Percentiles rank a stretch among this genome's conserved stretches.
These are phyloP conservation scores for Penicillium pulvis DNA, from an alignment of 495 filamentous ascomycete genomes.

Conservation along the genomic window DNA sequence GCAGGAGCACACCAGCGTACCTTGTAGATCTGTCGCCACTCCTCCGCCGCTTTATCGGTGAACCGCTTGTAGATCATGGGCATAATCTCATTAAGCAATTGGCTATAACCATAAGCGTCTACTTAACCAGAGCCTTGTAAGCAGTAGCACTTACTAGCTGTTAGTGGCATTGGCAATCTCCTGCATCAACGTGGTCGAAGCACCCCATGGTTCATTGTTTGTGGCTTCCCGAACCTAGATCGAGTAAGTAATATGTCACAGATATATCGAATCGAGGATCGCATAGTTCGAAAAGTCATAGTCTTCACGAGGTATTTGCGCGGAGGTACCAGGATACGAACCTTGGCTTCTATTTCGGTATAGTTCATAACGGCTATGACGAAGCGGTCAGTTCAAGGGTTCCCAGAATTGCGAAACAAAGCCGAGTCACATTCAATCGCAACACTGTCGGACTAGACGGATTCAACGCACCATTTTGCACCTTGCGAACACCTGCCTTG, in stretches of 20 bases:
- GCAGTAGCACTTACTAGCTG: slow-evolving; percentile 76
- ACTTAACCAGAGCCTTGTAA: not conserved
- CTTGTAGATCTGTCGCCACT: slow-evolving; percentile 99
- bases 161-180: slow-evolving; percentile 98
- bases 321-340: slow-evolving; percentile 40
- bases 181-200: slow-evolving; percentile 87
- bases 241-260: slow-evolving; percentile 23
- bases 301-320: slow-evolving; percentile 7
- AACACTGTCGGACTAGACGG: not conserved
- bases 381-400: slow-evolving; percentile 21
- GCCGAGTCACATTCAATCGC: slow-evolving; percentile 15
- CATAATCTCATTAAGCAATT: slow-evolving; percentile 99
- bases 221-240: slow-evolving; percentile 88
- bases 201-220: slow-evolving; percentile 97
- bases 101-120: slow-evolving; percentile 53
- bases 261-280: not conserved
- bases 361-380: slow-evolving; percentile 94
- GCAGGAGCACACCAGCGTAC: slow-evolving; percentile 31
- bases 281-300: not conserved
- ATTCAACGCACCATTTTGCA: slow-evolving; percentile 84
- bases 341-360: slow-evolving; percentile 99
- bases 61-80: slow-evolving; percentile 99
- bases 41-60: slow-evolving; percentile 96
- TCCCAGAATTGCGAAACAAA: slow-evolving; percentile 8
- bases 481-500: slow-evolving; percentile 95